These are phyloP conservation scores for Gossypium stocksii DNA, from an alignment of 345 rosid species.

Conservation along the genomic window DNA sequence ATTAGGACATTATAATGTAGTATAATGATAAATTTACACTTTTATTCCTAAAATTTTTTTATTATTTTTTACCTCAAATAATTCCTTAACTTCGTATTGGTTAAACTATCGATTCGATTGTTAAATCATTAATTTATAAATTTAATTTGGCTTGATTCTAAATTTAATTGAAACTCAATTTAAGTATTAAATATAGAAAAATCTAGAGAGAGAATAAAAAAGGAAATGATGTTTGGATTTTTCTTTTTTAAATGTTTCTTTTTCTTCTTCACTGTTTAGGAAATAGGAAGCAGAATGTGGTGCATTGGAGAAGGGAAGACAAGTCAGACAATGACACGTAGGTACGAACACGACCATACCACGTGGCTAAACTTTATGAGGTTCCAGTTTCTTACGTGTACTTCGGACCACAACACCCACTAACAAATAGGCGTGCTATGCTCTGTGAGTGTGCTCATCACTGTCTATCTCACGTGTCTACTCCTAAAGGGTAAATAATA, in stretches of 20 bases:
- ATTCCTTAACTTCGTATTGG: rapidly evolving
- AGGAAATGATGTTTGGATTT: neutral
- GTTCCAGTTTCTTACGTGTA: slow-evolving; percentile 23
- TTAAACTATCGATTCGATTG: too few relatives aligned
- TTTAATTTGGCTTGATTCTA: neutral
- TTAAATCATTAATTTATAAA: neutral
- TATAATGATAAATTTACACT: too few relatives aligned
- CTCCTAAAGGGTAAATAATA: too few relatives aligned
- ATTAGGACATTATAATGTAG: too few relatives aligned
- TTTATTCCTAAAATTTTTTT: too few relatives aligned
- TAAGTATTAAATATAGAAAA: too few relatives aligned
- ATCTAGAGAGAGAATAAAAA: too few relatives aligned
- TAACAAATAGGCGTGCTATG: slow-evolving; percentile 17
- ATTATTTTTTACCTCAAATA: too few relatives aligned
- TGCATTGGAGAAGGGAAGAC: slow-evolving; percentile 16
- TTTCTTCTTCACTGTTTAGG: slow-evolving; percentile 8
- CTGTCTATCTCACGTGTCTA: too few relatives aligned
- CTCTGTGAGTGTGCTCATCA: neutral
- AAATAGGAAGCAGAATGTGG: slow-evolving; percentile 24
- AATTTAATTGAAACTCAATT: neutral
- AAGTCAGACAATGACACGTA: slow-evolving; percentile 26
- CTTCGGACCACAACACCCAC: slow-evolving; percentile 18
- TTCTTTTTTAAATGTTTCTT: neutral
- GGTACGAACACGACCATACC: slow-evolving; percentile 22
- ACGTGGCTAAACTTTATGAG: slow-evolving; percentile 29